These are phyloP conservation scores for Pseudogymnoascus sp. DNA, from an alignment of 2,329 filamentous ascomycete species.

Conservation along the genomic window DNA sequence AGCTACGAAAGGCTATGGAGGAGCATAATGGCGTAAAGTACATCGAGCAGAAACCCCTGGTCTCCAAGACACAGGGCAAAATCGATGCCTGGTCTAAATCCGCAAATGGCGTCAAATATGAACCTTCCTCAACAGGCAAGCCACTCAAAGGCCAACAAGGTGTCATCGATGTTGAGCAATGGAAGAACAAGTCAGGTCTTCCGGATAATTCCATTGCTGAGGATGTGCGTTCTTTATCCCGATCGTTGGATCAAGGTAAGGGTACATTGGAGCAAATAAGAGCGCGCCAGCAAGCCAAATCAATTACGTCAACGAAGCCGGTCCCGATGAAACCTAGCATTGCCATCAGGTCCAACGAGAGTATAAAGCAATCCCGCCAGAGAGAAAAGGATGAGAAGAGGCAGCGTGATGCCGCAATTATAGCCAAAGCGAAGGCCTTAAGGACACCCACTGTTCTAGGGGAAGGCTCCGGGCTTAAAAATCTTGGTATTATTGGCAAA, in stretches of 20 bases:
- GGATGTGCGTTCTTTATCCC: constrained; percentile 12
- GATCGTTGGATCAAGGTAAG: constrained; percentile 9
- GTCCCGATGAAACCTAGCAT: constrained; percentile 28
- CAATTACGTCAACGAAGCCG: constrained; percentile 20
- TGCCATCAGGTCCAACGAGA: constrained; percentile 15
- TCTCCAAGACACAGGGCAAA: constrained; percentile 48
- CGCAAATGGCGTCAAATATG: constrained; percentile 30
- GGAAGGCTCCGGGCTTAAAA: constrained; percentile 70
- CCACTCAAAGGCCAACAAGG: not conserved
- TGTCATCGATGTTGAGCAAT: constrained; percentile 12
- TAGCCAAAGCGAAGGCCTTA: constrained; percentile 61
- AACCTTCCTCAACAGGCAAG: constrained; percentile 18
- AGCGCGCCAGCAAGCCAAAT: constrained; percentile 20
- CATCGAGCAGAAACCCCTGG: constrained; percentile 37
- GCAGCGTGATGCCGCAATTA: constrained; percentile 61
- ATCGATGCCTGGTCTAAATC: constrained; percentile 57
- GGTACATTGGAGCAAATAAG: constrained; percentile 13
- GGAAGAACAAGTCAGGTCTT: not conserved
- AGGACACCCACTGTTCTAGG: constrained; percentile 52
- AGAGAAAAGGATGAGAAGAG: constrained; percentile 68
- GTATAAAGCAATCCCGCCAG: constrained; percentile 41
- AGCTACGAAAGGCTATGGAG: constrained; percentile 59
- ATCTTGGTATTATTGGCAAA: constrained; percentile 64
- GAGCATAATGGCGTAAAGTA: constrained; percentile 48
- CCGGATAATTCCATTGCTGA: not conserved